Evolutionary conservation across 768 basidiomycete genomes (phyloP).

Genomic region (Mrakia blollopis): DNA sequence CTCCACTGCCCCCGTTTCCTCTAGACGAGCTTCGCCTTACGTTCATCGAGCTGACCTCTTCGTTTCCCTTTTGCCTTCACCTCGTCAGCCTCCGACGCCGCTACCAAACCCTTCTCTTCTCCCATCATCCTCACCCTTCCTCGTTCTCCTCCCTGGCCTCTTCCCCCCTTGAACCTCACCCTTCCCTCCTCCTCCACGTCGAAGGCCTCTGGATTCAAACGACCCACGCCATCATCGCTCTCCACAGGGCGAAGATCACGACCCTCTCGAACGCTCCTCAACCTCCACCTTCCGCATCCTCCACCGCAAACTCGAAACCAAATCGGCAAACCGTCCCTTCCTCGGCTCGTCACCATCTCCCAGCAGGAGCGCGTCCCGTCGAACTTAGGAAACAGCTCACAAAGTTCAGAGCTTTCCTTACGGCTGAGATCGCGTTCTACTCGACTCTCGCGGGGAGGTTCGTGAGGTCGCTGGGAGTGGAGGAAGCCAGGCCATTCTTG

Average conservation of each 20-base stretch:
- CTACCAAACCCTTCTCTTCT: slow-evolving; percentile 63
- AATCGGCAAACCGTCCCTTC: background rate
- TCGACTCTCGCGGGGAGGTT: slow-evolving; percentile 69
- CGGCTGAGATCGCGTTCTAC: slow-evolving; percentile 90
- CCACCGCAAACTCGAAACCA: background rate
- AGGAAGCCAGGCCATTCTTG: slow-evolving; percentile 59
- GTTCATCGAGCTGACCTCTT: slow-evolving; percentile 31
- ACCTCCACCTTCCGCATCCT: background rate
- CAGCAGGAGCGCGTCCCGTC: slow-evolving; percentile 50
- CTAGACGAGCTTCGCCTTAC: slow-evolving; percentile 27
- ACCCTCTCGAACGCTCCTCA: slow-evolving; percentile 25
- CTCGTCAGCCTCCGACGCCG: slow-evolving; percentile 59
- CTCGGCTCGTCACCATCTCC: slow-evolving; percentile 20
- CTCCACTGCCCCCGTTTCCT: too few species aligned
- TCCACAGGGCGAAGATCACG: slow-evolving; percentile 71
- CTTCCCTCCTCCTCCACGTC: slow-evolving; percentile 66
- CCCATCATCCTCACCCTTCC: slow-evolving; percentile 55
- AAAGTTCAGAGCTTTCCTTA: slow-evolving; percentile 82
- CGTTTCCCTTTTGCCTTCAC: background rate
- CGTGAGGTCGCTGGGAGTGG: slow-evolving; percentile 64
- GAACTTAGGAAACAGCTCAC: slow-evolving; percentile 81
- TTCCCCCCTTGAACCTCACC: background rate
- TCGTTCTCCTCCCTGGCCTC: background rate
- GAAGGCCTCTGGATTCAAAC: slow-evolving; percentile 93
- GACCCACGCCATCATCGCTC: slow-evolving; percentile 73